Percentiles rank a stretch among this genome's conserved stretches.
phyloP scores from a whole-genome alignment of 2,329 filamentous ascomycete genomes.

The Arthrobotrys conoides region DNA sequence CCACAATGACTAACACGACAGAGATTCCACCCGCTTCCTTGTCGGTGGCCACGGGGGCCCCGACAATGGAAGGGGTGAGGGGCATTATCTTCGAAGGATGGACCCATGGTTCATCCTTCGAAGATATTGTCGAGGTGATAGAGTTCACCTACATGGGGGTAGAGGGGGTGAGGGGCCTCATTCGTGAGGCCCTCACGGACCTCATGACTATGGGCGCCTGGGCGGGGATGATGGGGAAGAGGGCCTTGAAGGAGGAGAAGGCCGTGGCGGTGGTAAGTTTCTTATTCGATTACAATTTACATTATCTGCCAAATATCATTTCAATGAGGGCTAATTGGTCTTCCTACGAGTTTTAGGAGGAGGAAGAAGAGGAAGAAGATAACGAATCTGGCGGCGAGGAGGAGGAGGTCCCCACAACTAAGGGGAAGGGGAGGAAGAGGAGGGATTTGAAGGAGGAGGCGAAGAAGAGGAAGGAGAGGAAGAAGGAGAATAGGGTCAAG shows the following conservation, averaged over 20 bases:
- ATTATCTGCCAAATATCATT: too few species aligned
- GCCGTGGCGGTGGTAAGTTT: too few species aligned
- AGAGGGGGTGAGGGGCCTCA: background rate
- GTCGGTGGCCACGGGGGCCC: background rate
- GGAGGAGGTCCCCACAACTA: background rate
- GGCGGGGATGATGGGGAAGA: too few species aligned
- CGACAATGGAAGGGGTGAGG: background rate
- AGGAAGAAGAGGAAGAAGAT: too few species aligned
- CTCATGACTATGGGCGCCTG: too few species aligned
- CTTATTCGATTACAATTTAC: too few species aligned
- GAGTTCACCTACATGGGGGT: slow-evolving; percentile 1
- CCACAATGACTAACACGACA: background rate
- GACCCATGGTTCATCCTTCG: background rate
- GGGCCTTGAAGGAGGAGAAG: too few species aligned
- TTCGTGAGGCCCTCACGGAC: too few species aligned
- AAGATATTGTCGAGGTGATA: background rate
- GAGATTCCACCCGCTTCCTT: background rate
- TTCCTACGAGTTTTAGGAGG: too few species aligned
- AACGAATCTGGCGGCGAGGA: background rate
- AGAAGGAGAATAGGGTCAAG: background rate
- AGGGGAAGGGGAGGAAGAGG: slow-evolving; percentile 11
- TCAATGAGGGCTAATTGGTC: too few species aligned
- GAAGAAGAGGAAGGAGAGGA: background rate
- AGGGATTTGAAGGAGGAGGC: background rate
- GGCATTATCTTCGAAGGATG: slow-evolving; percentile 8